Evolutionary conservation across 75 land plant genomes (phyloP).

Genomic region (Sequoia sempervirens): DNA sequence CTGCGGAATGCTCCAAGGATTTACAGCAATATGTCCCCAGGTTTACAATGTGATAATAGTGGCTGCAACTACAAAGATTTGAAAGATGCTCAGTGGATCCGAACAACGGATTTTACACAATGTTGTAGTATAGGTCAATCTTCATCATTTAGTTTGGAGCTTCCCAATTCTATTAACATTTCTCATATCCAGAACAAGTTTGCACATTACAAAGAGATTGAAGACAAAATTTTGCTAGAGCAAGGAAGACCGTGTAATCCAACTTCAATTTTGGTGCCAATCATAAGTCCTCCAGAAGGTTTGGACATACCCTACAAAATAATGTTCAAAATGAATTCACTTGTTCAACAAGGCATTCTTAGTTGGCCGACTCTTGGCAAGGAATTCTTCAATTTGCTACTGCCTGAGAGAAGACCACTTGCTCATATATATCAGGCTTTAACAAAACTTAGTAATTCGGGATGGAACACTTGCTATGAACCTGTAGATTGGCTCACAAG

Average conservation of each 20-base stretch:
- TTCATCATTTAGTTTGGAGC: constrained; percentile 56
- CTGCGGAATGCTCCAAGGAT: constrained; percentile 64
- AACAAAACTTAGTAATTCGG: constrained; percentile 26
- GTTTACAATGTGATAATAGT: background rate
- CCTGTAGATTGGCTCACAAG: constrained; percentile 42
- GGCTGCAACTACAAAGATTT: background rate
- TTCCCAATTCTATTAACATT: constrained; percentile 27
- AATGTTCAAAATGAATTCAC: constrained; percentile 64
- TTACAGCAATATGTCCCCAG: constrained; percentile 20
- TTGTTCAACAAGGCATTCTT: constrained; percentile 63
- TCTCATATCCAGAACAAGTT: constrained; percentile 33
- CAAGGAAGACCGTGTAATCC: constrained; percentile 16
- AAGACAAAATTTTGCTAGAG: constrained; percentile 19
- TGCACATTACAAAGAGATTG: constrained; percentile 22
- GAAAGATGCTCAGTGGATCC: constrained; percentile 37
- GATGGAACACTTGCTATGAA: constrained; percentile 39
- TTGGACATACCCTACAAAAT: constrained; percentile 38
- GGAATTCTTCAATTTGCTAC: constrained; percentile 44
- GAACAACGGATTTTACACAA: constrained; percentile 77
- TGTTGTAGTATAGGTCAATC: constrained; percentile 72
- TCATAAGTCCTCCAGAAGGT: constrained; percentile 26
- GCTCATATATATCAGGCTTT: constrained; percentile 40
- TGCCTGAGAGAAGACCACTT: constrained; percentile 13
- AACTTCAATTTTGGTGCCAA: constrained; percentile 41
- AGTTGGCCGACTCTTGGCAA: constrained; percentile 45